phyloP scores from a whole-genome alignment of 2,329 filamentous ascomycete species.

The Microcyclospora tardicrescens region DNA sequence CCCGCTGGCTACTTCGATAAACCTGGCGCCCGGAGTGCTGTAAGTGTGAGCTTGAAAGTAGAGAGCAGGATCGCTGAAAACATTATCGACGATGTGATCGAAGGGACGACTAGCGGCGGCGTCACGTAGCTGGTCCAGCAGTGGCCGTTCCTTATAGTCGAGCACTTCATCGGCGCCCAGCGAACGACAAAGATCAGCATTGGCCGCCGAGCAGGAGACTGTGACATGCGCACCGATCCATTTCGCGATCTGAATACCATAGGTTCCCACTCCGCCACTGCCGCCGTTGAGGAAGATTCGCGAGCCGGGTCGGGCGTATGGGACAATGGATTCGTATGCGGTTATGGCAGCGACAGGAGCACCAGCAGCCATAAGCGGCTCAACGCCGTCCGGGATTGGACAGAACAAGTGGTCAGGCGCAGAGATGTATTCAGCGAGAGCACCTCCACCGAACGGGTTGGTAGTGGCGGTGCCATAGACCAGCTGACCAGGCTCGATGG shows the following conservation, averaged over 20 bases:
- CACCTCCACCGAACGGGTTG: constrained; percentile 18
- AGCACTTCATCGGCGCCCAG: constrained; percentile 52
- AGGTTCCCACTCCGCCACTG: constrained; percentile 21
- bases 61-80: constrained; percentile 38
- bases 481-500: constrained; percentile 24
- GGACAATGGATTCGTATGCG: constrained; percentile 25
- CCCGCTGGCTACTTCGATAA: constrained; percentile 20
- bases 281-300: constrained; percentile 47
- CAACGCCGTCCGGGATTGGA: constrained; percentile 32
- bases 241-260: constrained; percentile 52
- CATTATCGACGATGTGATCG: constrained; percentile 45
- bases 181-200: constrained; percentile 42
- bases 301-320: constrained; percentile 25
- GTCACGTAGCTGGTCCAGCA: no score
- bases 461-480: constrained; percentile 29
- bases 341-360: constrained; percentile 25
- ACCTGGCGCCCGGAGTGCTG: constrained; percentile 37
- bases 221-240: constrained; percentile 46
- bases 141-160: constrained; percentile 44
- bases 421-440: constrained; percentile 25
- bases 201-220: constrained; percentile 44
- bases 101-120: constrained; percentile 40
- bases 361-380: constrained; percentile 21
- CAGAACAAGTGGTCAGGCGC: constrained; percentile 26
- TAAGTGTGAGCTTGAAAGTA: constrained; percentile 42